Evolutionary conservation across 2,329 filamentous ascomycete genomes (phyloP).

Genomic region (Pseudohalonectria lignicola): DNA sequence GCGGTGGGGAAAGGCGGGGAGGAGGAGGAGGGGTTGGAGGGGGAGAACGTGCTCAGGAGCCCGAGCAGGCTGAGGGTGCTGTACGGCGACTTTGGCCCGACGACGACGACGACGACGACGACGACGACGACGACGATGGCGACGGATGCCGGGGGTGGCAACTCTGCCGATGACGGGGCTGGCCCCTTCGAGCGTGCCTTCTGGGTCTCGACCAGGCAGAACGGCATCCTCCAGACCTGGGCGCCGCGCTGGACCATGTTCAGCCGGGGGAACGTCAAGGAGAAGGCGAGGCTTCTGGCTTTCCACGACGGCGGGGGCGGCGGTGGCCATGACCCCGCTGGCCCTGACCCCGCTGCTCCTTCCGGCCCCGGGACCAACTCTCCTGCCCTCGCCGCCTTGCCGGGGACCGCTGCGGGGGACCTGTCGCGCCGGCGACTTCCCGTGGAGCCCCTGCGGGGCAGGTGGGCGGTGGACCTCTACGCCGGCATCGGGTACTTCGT

Average conservation of each 20-base stretch:
- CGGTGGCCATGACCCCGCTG: neutral
- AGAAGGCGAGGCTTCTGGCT: slow-evolving; percentile 66
- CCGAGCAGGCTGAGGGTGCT: slow-evolving; percentile 61
- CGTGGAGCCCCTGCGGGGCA: slow-evolving; percentile 5
- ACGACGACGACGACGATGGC: slow-evolving; percentile 6
- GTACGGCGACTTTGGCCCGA: slow-evolving; percentile 62
- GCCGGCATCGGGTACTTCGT: slow-evolving; percentile 91
- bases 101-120: slow-evolving; percentile 7
- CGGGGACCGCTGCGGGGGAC: neutral
- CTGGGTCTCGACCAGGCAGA: slow-evolving; percentile 72
- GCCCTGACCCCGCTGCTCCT: too few relatives aligned
- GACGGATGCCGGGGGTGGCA: too few relatives aligned
- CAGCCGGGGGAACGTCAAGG: slow-evolving; percentile 76
- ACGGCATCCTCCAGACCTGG: slow-evolving; percentile 76
- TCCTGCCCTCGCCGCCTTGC: too few relatives aligned
- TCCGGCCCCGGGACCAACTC: too few relatives aligned
- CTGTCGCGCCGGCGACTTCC: neutral
- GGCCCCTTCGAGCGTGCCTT: slow-evolving; percentile 48
- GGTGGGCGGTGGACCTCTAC: slow-evolving; percentile 69
- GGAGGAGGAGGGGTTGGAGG: slow-evolving; percentile 24
- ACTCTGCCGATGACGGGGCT: neutral
- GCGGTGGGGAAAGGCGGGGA: neutral
- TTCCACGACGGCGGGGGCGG: slow-evolving; percentile 23
- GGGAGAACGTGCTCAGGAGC: slow-evolving; percentile 61
- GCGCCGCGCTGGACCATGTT: slow-evolving; percentile 92